These are phyloP conservation scores for Selenicereus undatus DNA, from an alignment of 148 eudicot species.

Conservation along the genomic window DNA sequence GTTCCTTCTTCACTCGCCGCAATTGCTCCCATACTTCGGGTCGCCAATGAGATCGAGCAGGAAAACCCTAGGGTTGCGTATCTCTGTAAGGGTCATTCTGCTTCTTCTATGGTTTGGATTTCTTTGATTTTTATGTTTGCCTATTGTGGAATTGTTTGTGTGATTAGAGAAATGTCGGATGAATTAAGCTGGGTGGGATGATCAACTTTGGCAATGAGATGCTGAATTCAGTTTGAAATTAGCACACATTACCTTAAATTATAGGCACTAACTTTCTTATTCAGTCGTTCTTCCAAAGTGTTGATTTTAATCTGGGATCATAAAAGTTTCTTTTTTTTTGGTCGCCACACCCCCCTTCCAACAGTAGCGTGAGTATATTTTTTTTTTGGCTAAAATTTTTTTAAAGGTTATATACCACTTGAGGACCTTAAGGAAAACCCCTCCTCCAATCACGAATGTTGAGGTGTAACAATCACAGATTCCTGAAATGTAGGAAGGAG, in stretches of 20 bases:
- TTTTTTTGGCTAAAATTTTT: too few species aligned
- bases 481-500: too few species aligned
- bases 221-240: background rate
- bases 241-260: background rate
- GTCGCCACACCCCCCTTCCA: too few species aligned
- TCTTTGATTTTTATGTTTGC: background rate
- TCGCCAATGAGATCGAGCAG: slow-evolving; percentile 73
- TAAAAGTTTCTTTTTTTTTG: too few species aligned
- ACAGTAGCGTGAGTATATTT: too few species aligned
- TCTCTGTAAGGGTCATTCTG: slow-evolving; percentile 45
- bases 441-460: too few species aligned
- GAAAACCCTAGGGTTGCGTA: slow-evolving; percentile 84
- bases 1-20: slow-evolving; percentile 78
- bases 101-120: background rate
- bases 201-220: background rate
- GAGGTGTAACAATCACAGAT: too few species aligned
- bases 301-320: background rate
- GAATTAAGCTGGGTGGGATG: background rate
- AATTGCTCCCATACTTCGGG: slow-evolving; percentile 81
- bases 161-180: background rate
- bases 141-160: background rate
- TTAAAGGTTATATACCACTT: too few species aligned
- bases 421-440: too few species aligned
- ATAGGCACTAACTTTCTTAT: background rate
- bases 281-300: background rate